phyloP scores from a whole-genome alignment of 805 yeast species.

The Sugiyamaella valdiviana region DNA sequence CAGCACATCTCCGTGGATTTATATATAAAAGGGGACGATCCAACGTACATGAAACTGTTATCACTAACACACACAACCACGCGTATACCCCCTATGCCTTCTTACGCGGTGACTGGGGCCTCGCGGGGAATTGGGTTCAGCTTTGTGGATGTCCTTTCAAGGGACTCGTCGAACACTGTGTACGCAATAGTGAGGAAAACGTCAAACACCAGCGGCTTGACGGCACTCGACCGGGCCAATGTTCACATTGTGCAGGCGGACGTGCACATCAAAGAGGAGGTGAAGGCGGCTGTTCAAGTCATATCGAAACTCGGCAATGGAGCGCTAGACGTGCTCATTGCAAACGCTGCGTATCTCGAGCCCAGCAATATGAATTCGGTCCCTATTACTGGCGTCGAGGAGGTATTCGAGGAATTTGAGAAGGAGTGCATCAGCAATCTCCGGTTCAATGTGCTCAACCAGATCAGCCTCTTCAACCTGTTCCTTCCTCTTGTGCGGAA shows the following conservation, averaged over 20 bases:
- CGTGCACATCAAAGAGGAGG: slow-evolving; percentile 16
- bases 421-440: neutral
- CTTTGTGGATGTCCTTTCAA: slow-evolving; percentile 26
- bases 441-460: slow-evolving; percentile 2
- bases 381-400: slow-evolving; percentile 7
- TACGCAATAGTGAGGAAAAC: slow-evolving; percentile 23
- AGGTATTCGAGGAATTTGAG: neutral
- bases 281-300: slow-evolving; percentile 11
- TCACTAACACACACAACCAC: neutral
- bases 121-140: slow-evolving; percentile 36
- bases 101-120: slow-evolving; percentile 35
- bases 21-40: too few species aligned
- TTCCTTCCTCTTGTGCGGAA: slow-evolving; percentile 10
- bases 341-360: slow-evolving; percentile 24
- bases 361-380: neutral
- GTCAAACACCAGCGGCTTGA: slow-evolving; percentile 8
- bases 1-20: too few species aligned
- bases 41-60: too few species aligned
- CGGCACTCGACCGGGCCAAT: slow-evolving; percentile 14
- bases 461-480: slow-evolving; percentile 2
- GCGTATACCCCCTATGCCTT: slow-evolving; percentile 1
- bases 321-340: slow-evolving; percentile 26
- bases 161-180: slow-evolving; percentile 22
- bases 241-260: slow-evolving; percentile 25
- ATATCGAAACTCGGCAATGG: slow-evolving; percentile 14